These are phyloP conservation scores for Acacia acuminata DNA, from an alignment of 306 rosid species.

Conservation along the genomic window DNA sequence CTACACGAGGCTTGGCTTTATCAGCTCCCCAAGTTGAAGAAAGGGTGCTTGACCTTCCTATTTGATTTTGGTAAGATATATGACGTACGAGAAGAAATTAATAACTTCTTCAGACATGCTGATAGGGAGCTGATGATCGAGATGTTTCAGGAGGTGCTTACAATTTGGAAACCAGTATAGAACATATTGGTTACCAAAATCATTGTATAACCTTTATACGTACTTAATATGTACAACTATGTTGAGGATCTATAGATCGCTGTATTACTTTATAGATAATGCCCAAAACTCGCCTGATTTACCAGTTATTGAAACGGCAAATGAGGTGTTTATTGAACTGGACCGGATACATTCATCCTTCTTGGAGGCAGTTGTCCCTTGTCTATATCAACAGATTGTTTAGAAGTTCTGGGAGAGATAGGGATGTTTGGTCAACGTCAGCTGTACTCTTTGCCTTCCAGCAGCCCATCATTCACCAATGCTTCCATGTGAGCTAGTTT, in stretches of 20 bases:
- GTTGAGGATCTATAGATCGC: neutral
- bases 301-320: neutral
- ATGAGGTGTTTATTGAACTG: conserved; percentile 47
- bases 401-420: conserved; percentile 59
- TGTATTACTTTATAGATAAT: neutral
- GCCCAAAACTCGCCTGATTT: conserved; percentile 1
- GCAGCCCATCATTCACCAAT: conserved; percentile 81
- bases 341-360: conserved; percentile 87
- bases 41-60: conserved; percentile 74
- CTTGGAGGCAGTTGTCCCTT: conserved; percentile 49
- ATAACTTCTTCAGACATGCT: conserved; percentile 59
- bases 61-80: conserved; percentile 84
- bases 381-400: conserved; percentile 36
- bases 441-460: conserved; percentile 55
- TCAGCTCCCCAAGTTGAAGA: conserved; percentile 74
- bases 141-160: conserved; percentile 88
- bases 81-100: conserved; percentile 67
- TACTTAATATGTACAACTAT: neutral
- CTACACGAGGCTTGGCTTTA: conserved; percentile 79
- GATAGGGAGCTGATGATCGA: conserved; percentile 78
- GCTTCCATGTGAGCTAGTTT: conserved; percentile 98
- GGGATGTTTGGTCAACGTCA: conserved; percentile 51
- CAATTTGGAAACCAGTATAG: conserved; percentile 61
- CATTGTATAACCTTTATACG: conserved; percentile 14
- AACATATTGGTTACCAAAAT: neutral